Conservation (phyloP, 2,329 filamentous ascomycete genomes). For the Colletotrichum limetticola region DNA sequence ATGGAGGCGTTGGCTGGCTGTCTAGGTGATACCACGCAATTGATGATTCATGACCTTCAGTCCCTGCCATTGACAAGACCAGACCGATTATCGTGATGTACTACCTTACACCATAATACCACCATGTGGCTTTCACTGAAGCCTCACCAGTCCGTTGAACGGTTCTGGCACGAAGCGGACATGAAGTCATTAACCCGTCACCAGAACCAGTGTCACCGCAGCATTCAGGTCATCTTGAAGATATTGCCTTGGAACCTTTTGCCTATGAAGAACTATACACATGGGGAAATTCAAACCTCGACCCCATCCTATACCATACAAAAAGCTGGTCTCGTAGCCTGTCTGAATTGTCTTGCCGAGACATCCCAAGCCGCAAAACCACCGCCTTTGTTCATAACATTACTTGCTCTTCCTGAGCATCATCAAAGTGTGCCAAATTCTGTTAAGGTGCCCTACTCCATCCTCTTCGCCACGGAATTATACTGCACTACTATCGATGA, state of each 20-base stretch:
- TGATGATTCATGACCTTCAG: conserved; percentile 2
- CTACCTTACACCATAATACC: too few relatives aligned
- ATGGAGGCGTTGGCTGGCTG: background rate
- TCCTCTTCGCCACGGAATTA: background rate
- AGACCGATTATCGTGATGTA: background rate
- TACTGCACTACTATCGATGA: background rate
- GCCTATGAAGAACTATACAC: conserved; percentile 24
- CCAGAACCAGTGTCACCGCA: background rate
- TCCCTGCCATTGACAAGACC: background rate
- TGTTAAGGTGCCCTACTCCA: background rate
- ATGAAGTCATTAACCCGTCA: background rate
- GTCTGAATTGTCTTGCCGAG: conserved; percentile 3
- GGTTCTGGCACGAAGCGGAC: background rate
- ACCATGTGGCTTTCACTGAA: background rate
- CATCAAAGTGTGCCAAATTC: conserved; percentile 5
- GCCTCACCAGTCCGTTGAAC: background rate
- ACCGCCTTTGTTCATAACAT: conserved; percentile 18
- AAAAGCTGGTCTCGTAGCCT: conserved; percentile 20
- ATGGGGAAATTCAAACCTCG: conserved; percentile 12
- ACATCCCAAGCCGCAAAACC: conserved; percentile 25
- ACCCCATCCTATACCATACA: conserved; percentile 28
- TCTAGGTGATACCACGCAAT: background rate
- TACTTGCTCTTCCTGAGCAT: background rate
- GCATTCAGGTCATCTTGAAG: background rate
- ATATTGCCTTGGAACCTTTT: background rate